Evolutionary conservation across 2,329 filamentous ascomycete species (phyloP).

Genomic region (Paraconiothyrium brasiliense): DNA sequence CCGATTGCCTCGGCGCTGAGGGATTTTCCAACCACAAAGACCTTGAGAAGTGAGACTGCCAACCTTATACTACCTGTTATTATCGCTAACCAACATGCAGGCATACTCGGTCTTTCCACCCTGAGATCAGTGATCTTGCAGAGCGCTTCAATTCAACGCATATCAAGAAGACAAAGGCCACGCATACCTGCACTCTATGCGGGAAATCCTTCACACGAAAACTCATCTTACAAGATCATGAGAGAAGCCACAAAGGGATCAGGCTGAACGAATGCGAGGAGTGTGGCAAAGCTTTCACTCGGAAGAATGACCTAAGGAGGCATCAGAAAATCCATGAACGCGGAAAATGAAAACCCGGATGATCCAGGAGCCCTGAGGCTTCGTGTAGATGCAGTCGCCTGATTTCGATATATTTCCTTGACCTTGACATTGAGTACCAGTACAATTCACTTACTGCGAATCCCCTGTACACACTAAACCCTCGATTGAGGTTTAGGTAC

Average conservation of each 20-base stretch:
- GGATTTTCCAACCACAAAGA: slow-evolving; percentile 56
- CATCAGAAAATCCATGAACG: slow-evolving; percentile 40
- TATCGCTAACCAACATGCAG: slow-evolving; percentile 12
- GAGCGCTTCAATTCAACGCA: slow-evolving; percentile 28
- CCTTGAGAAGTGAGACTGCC: slow-evolving; percentile 36
- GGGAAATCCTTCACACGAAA: slow-evolving; percentile 52
- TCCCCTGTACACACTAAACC: no score
- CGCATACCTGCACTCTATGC: slow-evolving; percentile 48
- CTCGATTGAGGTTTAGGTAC: no score
- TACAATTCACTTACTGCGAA: no score
- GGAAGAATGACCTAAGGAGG: slow-evolving; percentile 33
- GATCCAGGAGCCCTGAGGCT: no score
- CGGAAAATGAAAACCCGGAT: slow-evolving; percentile 7
- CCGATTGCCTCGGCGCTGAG: slow-evolving; percentile 46
- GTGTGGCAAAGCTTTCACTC: slow-evolving; percentile 39
- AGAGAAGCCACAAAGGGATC: slow-evolving; percentile 49
- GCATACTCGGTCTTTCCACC: slow-evolving; percentile 36
- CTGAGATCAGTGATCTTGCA: slow-evolving; percentile 35
- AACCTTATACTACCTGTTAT: not conserved
- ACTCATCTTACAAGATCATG: slow-evolving; percentile 48
- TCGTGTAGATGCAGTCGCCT: no score
- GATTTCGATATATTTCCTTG: no score
- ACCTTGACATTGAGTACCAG: no score
- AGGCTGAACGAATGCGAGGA: slow-evolving; percentile 32
- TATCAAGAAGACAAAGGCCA: slow-evolving; percentile 26